These are phyloP conservation scores for Nakaseomyces glabratus DNA, from an alignment of 1,139 yeast genomes.

Conservation along the genomic window DNA sequence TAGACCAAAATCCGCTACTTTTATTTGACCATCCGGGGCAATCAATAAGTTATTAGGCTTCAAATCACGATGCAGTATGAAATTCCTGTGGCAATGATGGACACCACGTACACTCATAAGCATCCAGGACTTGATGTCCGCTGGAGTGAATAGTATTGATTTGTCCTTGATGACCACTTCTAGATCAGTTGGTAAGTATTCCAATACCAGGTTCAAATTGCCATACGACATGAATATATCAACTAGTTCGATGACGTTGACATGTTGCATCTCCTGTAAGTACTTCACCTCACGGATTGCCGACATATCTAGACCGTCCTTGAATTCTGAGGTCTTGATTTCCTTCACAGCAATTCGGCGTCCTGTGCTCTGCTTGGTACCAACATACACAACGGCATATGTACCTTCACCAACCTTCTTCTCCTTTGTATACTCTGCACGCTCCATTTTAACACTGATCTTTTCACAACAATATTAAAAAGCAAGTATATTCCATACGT, in stretches of 20 bases:
- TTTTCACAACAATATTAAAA: too few species aligned
- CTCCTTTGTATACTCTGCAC: slow-evolving; percentile 32
- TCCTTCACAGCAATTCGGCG: slow-evolving; percentile 79
- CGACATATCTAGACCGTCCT: slow-evolving; percentile 96
- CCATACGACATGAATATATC: slow-evolving; percentile 72
- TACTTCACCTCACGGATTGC: slow-evolving; percentile 94
- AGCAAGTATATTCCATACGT: slow-evolving; percentile 3
- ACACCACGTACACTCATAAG: slow-evolving; percentile 89
- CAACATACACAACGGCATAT: slow-evolving; percentile 92
- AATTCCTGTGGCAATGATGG: slow-evolving; percentile 90
- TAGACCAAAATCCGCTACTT: slow-evolving; percentile 94
- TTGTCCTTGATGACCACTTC: slow-evolving; percentile 84
- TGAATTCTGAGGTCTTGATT: slow-evolving; percentile 88
- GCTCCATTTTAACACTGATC: slow-evolving; percentile 17
- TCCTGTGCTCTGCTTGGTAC: slow-evolving; percentile 43
- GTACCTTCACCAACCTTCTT: slow-evolving; percentile 98
- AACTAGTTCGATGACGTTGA: slow-evolving; percentile 74
- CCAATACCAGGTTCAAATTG: slow-evolving; percentile 78
- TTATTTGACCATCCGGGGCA: slow-evolving; percentile 78
- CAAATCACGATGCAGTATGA: slow-evolving; percentile 80
- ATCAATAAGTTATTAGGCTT: slow-evolving; percentile 75
- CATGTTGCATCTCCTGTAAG: slow-evolving; percentile 75
- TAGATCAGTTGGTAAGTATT: slow-evolving; percentile 83
- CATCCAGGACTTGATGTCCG: slow-evolving; percentile 90
- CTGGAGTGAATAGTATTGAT: slow-evolving; percentile 64